Conservation (phyloP, 352 stramenopile species). For the Globisporangium acanthophoron region DNA sequence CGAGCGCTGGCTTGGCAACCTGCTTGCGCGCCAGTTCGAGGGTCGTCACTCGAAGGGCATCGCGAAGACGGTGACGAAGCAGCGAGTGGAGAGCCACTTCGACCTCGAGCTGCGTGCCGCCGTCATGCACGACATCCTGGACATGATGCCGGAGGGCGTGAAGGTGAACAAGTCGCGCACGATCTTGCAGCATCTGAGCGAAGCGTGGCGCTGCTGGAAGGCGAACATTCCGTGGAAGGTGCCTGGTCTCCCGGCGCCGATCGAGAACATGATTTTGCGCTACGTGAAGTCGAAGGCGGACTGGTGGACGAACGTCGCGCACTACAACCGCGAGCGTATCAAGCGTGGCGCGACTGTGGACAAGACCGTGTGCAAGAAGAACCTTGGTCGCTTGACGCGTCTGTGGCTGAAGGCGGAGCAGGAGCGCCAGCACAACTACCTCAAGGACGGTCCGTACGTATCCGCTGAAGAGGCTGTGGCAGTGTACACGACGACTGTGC, state of each 20-base stretch:
- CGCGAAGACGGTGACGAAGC: conserved; percentile 99
- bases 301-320: conserved; percentile 98
- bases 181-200: conserved; percentile 98
- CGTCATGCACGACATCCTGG: conserved; percentile 99
- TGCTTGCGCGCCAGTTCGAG: conserved; percentile 99
- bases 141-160: conserved; percentile 99
- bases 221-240: conserved; percentile 99
- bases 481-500: conserved; percentile 99
- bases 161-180: conserved; percentile 99
- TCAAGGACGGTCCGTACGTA: conserved; percentile 99
- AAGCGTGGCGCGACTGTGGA: conserved; percentile 99
- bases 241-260: conserved; percentile 97
- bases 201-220: conserved; percentile 99
- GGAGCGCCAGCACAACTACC: conserved; percentile 99
- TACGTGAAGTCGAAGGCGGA: conserved; percentile 99
- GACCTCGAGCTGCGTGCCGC: conserved; percentile 98
- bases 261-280: conserved; percentile 99
- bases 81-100: conserved; percentile 99
- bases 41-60: conserved; percentile 98
- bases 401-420: conserved; percentile 99
- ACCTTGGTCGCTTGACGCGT: conserved; percentile 96
- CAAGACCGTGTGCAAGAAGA: conserved; percentile 99
- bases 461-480: conserved; percentile 98
- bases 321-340: conserved; percentile 99
- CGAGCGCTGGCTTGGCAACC: conserved; percentile 98